phyloP scores from a whole-genome alignment of 1,284 basidiomycete species.

The Microbotryum silenes-acaulis region DNA sequence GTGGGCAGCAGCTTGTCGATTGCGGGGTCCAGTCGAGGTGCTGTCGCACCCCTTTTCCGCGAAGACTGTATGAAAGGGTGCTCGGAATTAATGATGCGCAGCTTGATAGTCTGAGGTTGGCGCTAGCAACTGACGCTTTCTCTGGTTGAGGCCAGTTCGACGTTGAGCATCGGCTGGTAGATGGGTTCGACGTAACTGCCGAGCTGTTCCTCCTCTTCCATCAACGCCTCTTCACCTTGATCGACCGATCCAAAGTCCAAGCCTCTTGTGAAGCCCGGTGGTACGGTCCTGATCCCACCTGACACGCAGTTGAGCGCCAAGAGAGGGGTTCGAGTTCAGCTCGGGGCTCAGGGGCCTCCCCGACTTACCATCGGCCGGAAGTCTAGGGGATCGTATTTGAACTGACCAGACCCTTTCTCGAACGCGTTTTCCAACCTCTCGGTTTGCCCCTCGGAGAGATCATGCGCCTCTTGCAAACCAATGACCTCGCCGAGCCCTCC shows the following conservation, averaged over 20 bases:
- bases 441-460: conserved; percentile 41
- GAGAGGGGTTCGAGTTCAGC: conserved; percentile 38
- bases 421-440: conserved; percentile 31
- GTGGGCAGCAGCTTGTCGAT: conserved; percentile 28
- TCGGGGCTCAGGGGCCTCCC: conserved; percentile 40
- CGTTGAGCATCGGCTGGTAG: conserved; percentile 32
- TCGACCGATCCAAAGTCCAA: conserved; percentile 53
- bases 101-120: too few relatives aligned
- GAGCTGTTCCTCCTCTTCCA: conserved; percentile 37
- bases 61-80: too few relatives aligned
- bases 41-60: neutral
- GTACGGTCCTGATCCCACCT: conserved; percentile 41
- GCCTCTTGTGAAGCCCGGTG: conserved; percentile 50
- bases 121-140: too few relatives aligned
- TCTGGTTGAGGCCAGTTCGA: neutral
- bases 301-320: conserved; percentile 28
- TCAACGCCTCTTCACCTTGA: conserved; percentile 45
- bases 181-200: conserved; percentile 28
- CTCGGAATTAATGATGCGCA: neutral
- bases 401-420: conserved; percentile 24
- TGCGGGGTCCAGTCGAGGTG: conserved; percentile 19
- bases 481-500: conserved; percentile 57
- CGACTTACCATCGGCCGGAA: neutral
- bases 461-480: conserved; percentile 44
- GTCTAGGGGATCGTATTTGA: neutral